These are phyloP conservation scores for Trichosporon asahii DNA, from an alignment of 1,284 basidiomycete genomes.

Conservation along the genomic window DNA sequence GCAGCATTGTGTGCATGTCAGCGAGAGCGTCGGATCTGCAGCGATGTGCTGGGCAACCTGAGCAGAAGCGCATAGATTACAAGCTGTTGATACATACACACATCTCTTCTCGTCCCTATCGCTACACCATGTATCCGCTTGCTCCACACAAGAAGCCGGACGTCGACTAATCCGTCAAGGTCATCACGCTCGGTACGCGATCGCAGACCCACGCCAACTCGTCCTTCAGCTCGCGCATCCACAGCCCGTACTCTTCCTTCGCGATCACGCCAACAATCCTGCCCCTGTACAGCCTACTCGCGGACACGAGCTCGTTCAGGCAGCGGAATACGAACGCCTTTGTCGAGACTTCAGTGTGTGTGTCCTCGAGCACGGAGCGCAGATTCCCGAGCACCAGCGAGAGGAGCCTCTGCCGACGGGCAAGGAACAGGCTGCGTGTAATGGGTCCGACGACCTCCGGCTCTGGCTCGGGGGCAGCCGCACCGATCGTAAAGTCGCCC, in stretches of 20 bases:
- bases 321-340: slow-evolving; percentile 47
- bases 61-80: background rate
- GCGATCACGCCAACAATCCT: slow-evolving; percentile 14
- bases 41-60: too few relatives aligned
- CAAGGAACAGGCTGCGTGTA: slow-evolving; percentile 28
- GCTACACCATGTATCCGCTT: background rate
- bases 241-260: slow-evolving; percentile 15
- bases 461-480: background rate
- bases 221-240: background rate
- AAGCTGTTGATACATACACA: background rate
- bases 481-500: background rate
- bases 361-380: slow-evolving; percentile 27
- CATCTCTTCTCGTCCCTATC: background rate
- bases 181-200: background rate
- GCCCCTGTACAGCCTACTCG: background rate
- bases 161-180: background rate
- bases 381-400: slow-evolving; percentile 30
- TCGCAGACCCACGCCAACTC: background rate
- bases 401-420: slow-evolving; percentile 25
- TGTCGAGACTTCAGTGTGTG: slow-evolving; percentile 23
- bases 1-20: background rate
- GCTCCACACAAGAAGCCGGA: background rate
- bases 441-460: background rate
- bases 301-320: slow-evolving; percentile 39
- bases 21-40: too few relatives aligned